phyloP scores from a whole-genome alignment of 2,329 filamentous ascomycete species.

The Diaporthe amygdali region DNA sequence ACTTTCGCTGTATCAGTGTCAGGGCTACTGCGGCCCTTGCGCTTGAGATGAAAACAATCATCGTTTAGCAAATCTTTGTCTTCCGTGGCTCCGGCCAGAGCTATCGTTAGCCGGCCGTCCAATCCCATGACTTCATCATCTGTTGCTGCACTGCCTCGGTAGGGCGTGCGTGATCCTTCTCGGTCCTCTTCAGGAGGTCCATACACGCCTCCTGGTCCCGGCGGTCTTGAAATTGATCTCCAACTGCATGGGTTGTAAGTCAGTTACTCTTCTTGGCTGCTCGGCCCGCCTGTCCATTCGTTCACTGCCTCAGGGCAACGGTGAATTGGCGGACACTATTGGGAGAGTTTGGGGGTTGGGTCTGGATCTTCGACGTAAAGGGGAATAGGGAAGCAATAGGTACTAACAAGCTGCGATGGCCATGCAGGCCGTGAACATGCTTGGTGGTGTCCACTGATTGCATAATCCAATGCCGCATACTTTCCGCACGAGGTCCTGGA shows the following conservation, averaged over 20 bases:
- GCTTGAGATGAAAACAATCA: neutral
- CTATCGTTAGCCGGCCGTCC: slow-evolving; percentile 16
- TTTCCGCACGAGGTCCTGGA: slow-evolving; percentile 52
- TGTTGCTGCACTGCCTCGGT: slow-evolving; percentile 36
- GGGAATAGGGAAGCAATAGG: neutral
- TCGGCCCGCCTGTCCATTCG: neutral
- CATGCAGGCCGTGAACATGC: slow-evolving; percentile 61
- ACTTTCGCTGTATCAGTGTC: neutral
- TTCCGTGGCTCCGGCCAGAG: neutral
- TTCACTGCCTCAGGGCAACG: neutral
- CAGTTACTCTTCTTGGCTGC: slow-evolving; percentile 8
- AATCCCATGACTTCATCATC: slow-evolving; percentile 36
- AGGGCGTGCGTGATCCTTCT: slow-evolving; percentile 37
- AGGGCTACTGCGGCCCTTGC: neutral
- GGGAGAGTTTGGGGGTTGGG: neutral
- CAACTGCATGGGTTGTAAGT: slow-evolving; percentile 31
- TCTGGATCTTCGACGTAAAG: slow-evolving; percentile 14
- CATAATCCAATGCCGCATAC: slow-evolving; percentile 64
- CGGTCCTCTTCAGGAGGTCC: slow-evolving; percentile 35
- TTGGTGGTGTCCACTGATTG: slow-evolving; percentile 60
- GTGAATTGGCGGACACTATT: neutral
- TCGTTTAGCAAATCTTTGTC: neutral
- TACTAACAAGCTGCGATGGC: slow-evolving; percentile 58
- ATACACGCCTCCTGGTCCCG: slow-evolving; percentile 37
- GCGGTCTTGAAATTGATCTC: slow-evolving; percentile 35